Conservation (phyloP, 768 basidiomycete species). For the Clathrus columnatus region DNA sequence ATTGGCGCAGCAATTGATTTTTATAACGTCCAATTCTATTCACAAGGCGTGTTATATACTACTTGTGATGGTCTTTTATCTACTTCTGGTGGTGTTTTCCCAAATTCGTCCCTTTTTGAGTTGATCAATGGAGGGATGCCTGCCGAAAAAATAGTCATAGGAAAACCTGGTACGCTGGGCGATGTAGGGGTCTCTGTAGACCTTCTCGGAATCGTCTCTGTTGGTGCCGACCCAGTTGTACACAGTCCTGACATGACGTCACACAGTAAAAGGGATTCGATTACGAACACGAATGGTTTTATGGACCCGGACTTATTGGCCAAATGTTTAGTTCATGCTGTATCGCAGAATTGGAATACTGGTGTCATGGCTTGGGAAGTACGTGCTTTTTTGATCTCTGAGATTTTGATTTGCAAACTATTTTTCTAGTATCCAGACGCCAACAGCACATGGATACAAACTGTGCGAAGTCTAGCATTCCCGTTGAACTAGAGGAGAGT, state of each 20-base stretch:
- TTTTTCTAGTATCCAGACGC: constrained; percentile 36
- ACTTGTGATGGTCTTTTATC: constrained; percentile 16
- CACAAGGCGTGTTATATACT: constrained; percentile 11
- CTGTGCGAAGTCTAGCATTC: constrained; percentile 29
- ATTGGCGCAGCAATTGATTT: constrained; percentile 10
- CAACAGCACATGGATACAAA: constrained; percentile 31
- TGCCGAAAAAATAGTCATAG: constrained; percentile 28
- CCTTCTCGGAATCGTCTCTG: background rate
- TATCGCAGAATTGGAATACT: constrained; percentile 25
- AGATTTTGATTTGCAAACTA: background rate
- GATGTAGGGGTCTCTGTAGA: background rate
- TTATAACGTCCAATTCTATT: constrained; percentile 14
- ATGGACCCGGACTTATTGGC: constrained; percentile 19
- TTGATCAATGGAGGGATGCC: constrained; percentile 24
- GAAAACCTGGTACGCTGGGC: constrained; percentile 21
- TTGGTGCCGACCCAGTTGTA: background rate
- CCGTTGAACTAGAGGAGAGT: constrained; percentile 23
- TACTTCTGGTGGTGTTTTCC: constrained; percentile 21
- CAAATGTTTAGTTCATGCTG: constrained; percentile 23
- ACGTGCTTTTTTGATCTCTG: background rate
- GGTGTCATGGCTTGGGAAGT: constrained; percentile 27
- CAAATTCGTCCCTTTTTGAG: constrained; percentile 25
- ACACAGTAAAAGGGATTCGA: background rate
- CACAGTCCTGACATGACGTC: background rate
- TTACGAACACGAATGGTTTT: constrained; percentile 21